Base-by-base conservation (phyloP, 331 rosid genomes). In the Erythrophleum ivorense region DNA sequence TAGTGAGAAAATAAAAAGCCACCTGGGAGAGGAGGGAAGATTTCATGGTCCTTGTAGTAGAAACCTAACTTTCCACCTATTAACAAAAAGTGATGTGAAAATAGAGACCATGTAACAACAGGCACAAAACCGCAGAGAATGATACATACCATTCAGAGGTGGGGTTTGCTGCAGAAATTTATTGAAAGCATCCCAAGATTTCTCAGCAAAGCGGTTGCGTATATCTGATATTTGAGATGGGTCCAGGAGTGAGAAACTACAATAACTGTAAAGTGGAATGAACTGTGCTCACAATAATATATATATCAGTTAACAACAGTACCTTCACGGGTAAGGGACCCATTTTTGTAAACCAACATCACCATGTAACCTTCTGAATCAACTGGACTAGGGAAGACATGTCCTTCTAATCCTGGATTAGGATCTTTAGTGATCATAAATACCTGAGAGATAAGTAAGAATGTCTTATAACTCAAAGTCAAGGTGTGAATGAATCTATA, bases 21-120 rank as follows among this genome's bases (percentile, higher is more conserved):
- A 95, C 99, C 98, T 86, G 97, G 99, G 64, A 96, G 97, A 10
- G 97, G 99, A 77, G 99, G 99, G 65, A 96, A 86, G 84, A 96
- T 96, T 86, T 96, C 98, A 83, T 92, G 97, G 73, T 96, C 99
- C 90, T 93, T 96, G 88, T 91, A 96, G 90, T 92, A 96, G 91
- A 93, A 96, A 60, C 99, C 98, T 45, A 96, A 46, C 87, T 90
- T 94, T 53, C 99, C 98, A 86, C 87, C 98, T 95, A 54, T 62
- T 43, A 40, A 84, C 16, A 80, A 80, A 77, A 55, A 40, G 72
- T 13, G 45, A 62, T 65, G 76, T 86, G 71, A 75, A 82, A 89
- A 87, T 10, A n/a, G 58, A 82, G 49, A 77, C 38, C 52, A 66
- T 11, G 75, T 59, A 59, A 65, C 75, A 60, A 67, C 24, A 53